Evolutionary conservation across 2,329 filamentous ascomycete species (phyloP), one percentile per base, ranked within the genome.

Genomic region (Microascus cirrosus): DNA sequence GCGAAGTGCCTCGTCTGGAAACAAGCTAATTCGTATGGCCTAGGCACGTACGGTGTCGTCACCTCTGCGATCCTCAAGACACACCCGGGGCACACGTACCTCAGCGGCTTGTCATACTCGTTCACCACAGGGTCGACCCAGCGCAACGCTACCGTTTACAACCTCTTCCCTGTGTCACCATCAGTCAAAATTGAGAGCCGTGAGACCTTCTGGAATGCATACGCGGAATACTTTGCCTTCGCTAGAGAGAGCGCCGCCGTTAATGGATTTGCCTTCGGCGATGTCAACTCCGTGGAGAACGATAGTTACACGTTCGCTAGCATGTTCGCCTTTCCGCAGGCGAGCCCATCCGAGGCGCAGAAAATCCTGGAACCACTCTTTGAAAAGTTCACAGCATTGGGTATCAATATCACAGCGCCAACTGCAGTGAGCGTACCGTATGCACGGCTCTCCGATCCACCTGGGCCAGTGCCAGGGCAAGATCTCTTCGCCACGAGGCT

Each of bases 11-110:
- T 59, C 35, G 34, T 51, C 42, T 12, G 36, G 36, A 42, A 42
- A 42, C 18, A 12, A 13, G 36, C 12, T 42, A 12, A 42, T n/a
- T 42, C 36, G 15, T 12, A 42, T n/a, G 36, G 10, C 13, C 36
- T 32, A 52, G 73, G 70, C 54, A 76, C 72, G 2, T 78, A 71
- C 59, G 75, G 74, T 1, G 70, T 77, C 4, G 74, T 76, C 7
- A 64, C 69, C 24, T 74, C 70, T 2, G 63, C 71, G 57, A 68
- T 67, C 1, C 66, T 73, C 32, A 67, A 66, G 6, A 67, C 68
- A 2, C 69, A 71, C 53, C 67, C 66, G 2, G 67, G 67, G 2
- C 69, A 71, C 54, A 67, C 66, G 2, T 65, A 66, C 32, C 65
- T 69, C 36, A 65, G 65, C 39, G 70, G 70, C 3, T 67, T 67